Evolutionary conservation across 1,139 yeast genomes (phyloP).

Genomic region (Suhomyces coccinellae): DNA sequence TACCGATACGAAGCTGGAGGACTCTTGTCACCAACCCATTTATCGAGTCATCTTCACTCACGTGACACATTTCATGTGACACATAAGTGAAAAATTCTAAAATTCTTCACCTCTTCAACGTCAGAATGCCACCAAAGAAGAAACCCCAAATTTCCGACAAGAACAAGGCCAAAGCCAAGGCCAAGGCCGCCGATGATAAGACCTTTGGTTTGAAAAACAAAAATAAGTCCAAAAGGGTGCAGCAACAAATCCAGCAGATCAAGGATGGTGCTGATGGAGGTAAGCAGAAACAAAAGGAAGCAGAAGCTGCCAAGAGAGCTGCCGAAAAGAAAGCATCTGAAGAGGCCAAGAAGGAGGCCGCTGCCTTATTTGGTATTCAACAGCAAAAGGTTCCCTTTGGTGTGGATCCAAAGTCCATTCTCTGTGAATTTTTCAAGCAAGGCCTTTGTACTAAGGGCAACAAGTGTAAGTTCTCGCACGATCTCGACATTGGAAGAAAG

Average conservation of each 20-base stretch:
- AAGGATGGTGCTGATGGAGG: constrained; percentile 62
- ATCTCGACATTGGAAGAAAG: constrained; percentile 80
- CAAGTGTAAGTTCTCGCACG: constrained; percentile 95
- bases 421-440: constrained; percentile 88
- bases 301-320: constrained; percentile 68
- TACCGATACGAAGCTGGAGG: too few species aligned
- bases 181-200: constrained; percentile 76
- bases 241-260: constrained; percentile 78
- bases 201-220: constrained; percentile 95
- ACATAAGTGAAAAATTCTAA: neutral
- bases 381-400: constrained; percentile 93
- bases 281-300: constrained; percentile 69
- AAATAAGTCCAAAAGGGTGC: constrained; percentile 90
- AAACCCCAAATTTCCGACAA: constrained; percentile 56
- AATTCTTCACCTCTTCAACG: neutral
- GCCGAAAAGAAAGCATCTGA: constrained; percentile 94
- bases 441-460: constrained; percentile 88
- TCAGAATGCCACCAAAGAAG: constrained; percentile 61
- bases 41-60: neutral
- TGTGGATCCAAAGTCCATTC: constrained; percentile 92
- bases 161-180: constrained; percentile 68
- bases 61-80: neutral
- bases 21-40: too few species aligned
- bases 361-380: constrained; percentile 70
- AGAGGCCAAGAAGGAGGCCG: constrained; percentile 83